Evolutionary conservation across 495 filamentous ascomycete species (phyloP), one percentile per base, ranked within the genome.

Genomic region (Rusavskia elegans): DNA sequence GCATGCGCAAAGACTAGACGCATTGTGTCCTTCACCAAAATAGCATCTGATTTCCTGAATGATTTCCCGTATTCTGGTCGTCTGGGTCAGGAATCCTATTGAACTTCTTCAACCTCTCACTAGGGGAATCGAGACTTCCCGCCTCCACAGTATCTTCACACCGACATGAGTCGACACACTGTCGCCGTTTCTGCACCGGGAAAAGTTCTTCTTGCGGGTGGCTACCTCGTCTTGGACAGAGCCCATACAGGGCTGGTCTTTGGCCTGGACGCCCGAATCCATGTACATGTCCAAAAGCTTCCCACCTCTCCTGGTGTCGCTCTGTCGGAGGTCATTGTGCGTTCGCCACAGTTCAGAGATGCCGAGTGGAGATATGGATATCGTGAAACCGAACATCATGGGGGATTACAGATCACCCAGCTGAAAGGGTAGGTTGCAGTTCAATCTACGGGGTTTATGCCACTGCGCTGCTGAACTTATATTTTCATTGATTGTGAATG

Each of bases 181-280:
- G 71, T 71, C 50, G 87, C 86, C 59, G 75, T 93, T 57, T 96
- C 90, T 55, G 89, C 93, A 2, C 92, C 92, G 21, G 92, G 92
- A 48, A 98, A 98, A 69, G 93, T 98, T 41, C 76, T 98, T 44
- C 75, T 98, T 16, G 87, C 89, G 46, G 92, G 92, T 38, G 92
- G 92, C 40, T 98, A 96, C 63, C 81, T 98, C 13, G 88, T 96
- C 9, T 81, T 98, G 21, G 93, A 97, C 68, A 80, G 84, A 48
- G 71, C 75, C 38, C 89, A 94, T 61, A 89, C 86, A 2, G 93
- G 82, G 10, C 79, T 95, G 17, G 90, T 97, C 7, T 95, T 96
- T 64, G 92, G 88, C 16, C 84, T 98, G 49, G 86, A 89, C 67
- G 90, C 92, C 48, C 78, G 92, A 52, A 95, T 98, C 57, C 89